Evolutionary conservation across 805 yeast species (phyloP).

Genomic region (Kurtzmaniella cleridarum): DNA sequence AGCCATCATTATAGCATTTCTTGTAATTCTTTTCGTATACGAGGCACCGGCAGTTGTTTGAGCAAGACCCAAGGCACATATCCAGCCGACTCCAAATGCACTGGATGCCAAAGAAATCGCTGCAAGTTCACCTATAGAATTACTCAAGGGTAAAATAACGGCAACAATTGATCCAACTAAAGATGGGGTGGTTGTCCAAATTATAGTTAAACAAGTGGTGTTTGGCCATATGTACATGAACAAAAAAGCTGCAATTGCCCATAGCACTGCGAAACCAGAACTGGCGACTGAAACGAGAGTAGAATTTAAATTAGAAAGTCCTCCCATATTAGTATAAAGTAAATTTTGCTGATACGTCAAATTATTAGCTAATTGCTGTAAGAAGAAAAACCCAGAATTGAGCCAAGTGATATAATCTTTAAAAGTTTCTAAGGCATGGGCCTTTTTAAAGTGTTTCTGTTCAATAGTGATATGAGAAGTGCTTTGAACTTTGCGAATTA

Average conservation of each 20-base stretch:
- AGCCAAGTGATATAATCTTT: conserved; percentile 33
- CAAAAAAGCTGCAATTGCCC: conserved; percentile 31
- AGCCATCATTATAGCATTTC: conserved; percentile 42
- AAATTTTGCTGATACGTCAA: conserved; percentile 49
- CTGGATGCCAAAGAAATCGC: conserved; percentile 44
- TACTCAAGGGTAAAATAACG: conserved; percentile 38
- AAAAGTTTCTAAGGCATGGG: conserved; percentile 47
- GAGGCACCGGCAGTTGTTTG: conserved; percentile 33
- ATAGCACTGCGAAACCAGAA: conserved; percentile 44
- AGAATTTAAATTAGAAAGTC: conserved; percentile 34
- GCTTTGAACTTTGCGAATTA: conserved; percentile 32
- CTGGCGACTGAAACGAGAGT: conserved; percentile 51
- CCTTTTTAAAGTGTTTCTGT: conserved; percentile 40
- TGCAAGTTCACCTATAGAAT: conserved; percentile 38
- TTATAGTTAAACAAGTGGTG: conserved; percentile 30
- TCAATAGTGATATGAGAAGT: conserved; percentile 29
- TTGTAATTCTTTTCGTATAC: conserved; percentile 44
- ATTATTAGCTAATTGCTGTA: conserved; percentile 48
- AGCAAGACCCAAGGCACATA: conserved; percentile 22
- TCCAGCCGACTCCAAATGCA: conserved; percentile 38
- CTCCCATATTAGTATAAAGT: conserved; percentile 42
- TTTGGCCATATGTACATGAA: conserved; percentile 26
- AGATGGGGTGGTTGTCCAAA: conserved; percentile 37
- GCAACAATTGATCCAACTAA: conserved; percentile 43
- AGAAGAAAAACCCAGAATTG: conserved; percentile 28